Conservation (phyloP, 176 grass and related monocot genomes). For the Triticum dicoccoides region DNA sequence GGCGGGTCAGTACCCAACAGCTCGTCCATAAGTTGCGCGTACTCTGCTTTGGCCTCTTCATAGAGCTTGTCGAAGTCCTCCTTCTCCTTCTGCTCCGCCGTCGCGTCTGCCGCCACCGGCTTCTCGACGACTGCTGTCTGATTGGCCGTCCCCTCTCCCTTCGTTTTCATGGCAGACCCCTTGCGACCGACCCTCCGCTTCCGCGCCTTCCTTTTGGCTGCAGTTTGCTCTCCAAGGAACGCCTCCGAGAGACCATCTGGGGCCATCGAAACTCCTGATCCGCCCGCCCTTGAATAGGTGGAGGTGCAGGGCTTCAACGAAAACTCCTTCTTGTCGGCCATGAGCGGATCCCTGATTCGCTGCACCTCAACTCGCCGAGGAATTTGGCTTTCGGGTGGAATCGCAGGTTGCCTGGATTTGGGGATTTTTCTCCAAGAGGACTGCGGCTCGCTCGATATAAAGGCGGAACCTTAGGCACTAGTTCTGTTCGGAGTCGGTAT, state of each 20-base stretch:
- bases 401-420: neutral
- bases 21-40: neutral
- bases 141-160: neutral
- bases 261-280: neutral
- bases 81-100: neutral
- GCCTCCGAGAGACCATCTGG: neutral
- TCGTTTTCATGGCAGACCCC: neutral
- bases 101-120: neutral
- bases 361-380: neutral
- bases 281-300: neutral
- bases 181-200: neutral
- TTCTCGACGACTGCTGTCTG: too few species aligned
- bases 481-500: too few species aligned
- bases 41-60: neutral
- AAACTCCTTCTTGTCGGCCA: neutral
- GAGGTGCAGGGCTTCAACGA: neutral
- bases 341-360: neutral
- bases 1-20: neutral
- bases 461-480: neutral
- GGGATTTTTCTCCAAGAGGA: neutral
- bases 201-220: neutral
- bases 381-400: neutral
- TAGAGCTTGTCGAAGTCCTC: neutral
- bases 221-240: neutral
- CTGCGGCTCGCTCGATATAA: neutral